These are phyloP conservation scores for Saccharomyces hybrid DNA, from an alignment of 1,139 yeast species.

Conservation along the genomic window DNA sequence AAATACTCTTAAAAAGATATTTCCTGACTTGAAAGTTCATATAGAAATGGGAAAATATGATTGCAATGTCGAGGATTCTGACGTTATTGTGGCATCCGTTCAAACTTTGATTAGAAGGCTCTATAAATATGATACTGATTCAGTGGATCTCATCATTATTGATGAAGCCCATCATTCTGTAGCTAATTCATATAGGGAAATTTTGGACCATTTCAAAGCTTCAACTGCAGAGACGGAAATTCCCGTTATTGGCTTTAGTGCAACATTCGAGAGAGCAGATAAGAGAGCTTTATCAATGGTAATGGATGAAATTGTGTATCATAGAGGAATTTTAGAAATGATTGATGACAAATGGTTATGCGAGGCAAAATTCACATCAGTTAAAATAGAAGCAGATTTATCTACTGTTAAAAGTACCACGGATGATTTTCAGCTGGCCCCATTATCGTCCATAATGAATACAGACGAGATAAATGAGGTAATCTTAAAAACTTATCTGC, in stretches of 20 bases:
- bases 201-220: conserved; percentile 56
- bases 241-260: conserved; percentile 77
- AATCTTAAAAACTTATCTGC: conserved; percentile 51
- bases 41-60: conserved; percentile 59
- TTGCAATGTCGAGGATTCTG: conserved; percentile 36
- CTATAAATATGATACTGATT: conserved; percentile 44
- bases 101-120: conserved; percentile 58
- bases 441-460: conserved; percentile 52
- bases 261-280: conserved; percentile 70
- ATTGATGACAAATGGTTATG: conserved; percentile 61
- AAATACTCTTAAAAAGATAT: conserved; percentile 38
- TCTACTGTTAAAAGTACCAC: conserved; percentile 30
- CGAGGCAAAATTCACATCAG: conserved; percentile 59
- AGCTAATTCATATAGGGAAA: conserved; percentile 57
- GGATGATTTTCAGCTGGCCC: conserved; percentile 46
- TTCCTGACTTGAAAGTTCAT: conserved; percentile 51
- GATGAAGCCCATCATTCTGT: conserved; percentile 96
- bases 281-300: conserved; percentile 49
- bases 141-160: conserved; percentile 58
- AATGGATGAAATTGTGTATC: conserved; percentile 71
- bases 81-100: conserved; percentile 73
- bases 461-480: conserved; percentile 46
- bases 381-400: conserved; percentile 37
- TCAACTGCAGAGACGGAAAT: conserved; percentile 36
- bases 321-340: conserved; percentile 58